Evolutionary conservation across 352 stramenopile species (phyloP), one percentile per base, ranked within the genome.

Genomic region (Albugo candida): DNA sequence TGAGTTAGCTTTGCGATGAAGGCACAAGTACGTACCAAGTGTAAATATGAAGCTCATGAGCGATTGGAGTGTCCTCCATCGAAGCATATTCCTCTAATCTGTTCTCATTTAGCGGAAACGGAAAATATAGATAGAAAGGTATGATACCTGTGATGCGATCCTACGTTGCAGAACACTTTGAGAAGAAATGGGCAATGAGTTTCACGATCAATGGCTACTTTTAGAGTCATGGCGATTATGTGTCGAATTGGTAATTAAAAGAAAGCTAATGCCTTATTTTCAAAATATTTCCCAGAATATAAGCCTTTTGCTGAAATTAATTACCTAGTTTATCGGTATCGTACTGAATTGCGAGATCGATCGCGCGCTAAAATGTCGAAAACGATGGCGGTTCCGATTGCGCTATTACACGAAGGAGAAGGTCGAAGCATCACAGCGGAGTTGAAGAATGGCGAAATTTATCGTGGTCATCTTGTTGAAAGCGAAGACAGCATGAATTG

Each of bases 401-500:
- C 71, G 55, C 61, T 93, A 58, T 65, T 93, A 52, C 81, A 93
- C 52, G 81, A 93, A 48, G 78, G 76, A 35, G 81, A 93, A 53
- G 81, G 81, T 43, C 71, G 77, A 47, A 72, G 61, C 17, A 76
- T 93, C 51, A 91, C 78, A 6, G 58, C 92, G 16, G 81, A 93
- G 64, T 71, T 88, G 18, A 91, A 89, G 70, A 88, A 88, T 36
- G 78, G 81, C 34, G 79, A 92, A 51, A 81, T 89, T 47, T 93
- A 93, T 55, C 70, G 76, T 38, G 81, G 81, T 5, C 63, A 87
- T 46, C 54, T 93, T 40, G 55, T 64, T 13, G 74, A 92, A 55
- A 88, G 72, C 49, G 81, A 93, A 58, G 81, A 93, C 61, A 97
- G 89, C 45, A 98, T 98, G 94, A 98, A 98, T 65, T 94, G 94